These are phyloP conservation scores for Rhizopus sp. DNA, from an alignment of 371 early-diverging fungal species.

Conservation along the genomic window DNA sequence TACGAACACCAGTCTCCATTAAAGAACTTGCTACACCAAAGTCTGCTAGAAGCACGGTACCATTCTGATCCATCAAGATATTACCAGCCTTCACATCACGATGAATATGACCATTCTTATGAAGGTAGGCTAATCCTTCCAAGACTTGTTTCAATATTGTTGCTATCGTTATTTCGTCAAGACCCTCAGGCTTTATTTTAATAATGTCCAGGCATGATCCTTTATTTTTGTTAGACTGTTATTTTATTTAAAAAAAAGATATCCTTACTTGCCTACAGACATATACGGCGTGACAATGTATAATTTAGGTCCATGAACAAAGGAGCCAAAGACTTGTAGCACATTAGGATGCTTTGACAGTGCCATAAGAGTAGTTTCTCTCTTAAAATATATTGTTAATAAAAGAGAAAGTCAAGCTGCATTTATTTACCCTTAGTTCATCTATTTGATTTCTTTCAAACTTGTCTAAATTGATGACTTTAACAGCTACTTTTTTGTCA, in stretches of 20 bases:
- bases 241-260: neutral
- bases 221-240: neutral
- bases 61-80: slow-evolving; percentile 80
- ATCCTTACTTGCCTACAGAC: slow-evolving; percentile 59
- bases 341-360: slow-evolving; percentile 85
- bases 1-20: slow-evolving; percentile 75
- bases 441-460: slow-evolving; percentile 41
- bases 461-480: slow-evolving; percentile 30
- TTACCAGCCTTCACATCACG: slow-evolving; percentile 92
- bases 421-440: slow-evolving; percentile 25
- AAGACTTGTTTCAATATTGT: slow-evolving; percentile 84
- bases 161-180: slow-evolving; percentile 81
- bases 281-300: slow-evolving; percentile 85
- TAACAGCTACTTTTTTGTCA: slow-evolving; percentile 32
- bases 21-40: slow-evolving; percentile 86
- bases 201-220: slow-evolving; percentile 87
- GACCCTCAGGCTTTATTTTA: slow-evolving; percentile 78
- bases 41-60: slow-evolving; percentile 84
- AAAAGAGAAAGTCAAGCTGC: neutral
- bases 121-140: slow-evolving; percentile 85
- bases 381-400: slow-evolving; percentile 32
- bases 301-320: slow-evolving; percentile 77
- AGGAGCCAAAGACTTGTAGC: slow-evolving; percentile 80
- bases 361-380: slow-evolving; percentile 87
- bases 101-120: slow-evolving; percentile 87